Evolutionary conservation across 2,329 filamentous ascomycete genomes (phyloP).

Genomic region (Colletotrichum caudatum): DNA sequence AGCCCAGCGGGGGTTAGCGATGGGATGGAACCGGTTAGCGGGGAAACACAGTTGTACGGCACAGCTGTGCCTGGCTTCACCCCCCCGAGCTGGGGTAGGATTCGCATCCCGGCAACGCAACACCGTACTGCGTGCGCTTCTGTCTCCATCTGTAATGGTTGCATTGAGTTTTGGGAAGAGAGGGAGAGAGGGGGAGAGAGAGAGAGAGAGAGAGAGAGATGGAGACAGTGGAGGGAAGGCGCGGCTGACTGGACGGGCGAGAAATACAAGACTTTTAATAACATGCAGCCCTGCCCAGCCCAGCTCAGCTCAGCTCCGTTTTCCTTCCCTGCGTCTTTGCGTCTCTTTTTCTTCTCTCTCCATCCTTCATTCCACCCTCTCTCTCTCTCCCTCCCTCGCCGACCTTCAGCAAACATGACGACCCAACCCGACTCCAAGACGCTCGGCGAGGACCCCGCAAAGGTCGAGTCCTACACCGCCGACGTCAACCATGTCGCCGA

Average conservation of each 20-base stretch:
- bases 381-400: neutral
- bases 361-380: neutral
- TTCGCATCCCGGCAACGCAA: conserved; percentile 8
- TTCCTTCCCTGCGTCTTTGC: neutral
- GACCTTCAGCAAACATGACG: conserved; percentile 23
- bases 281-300: conserved; percentile 21
- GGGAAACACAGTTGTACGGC: conserved; percentile 7
- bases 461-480: conserved; percentile 31
- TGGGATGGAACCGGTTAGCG: neutral
- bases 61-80: neutral
- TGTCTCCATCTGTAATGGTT: conserved; percentile 12
- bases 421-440: conserved; percentile 31
- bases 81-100: conserved; percentile 4
- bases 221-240: neutral
- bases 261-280: conserved; percentile 30
- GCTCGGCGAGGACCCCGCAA: conserved; percentile 26
- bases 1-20: too few species aligned
- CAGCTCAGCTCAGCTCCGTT: neutral
- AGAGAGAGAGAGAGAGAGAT: too few species aligned
- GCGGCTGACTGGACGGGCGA: neutral
- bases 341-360: neutral
- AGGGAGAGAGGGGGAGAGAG: too few species aligned
- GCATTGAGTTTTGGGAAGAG: neutral
- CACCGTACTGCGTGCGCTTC: neutral
- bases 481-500: conserved; percentile 27